Evolutionary conservation across 257 asterid species (phyloP), one percentile per base, ranked within the genome.

Genomic region (Ilex asprella): DNA sequence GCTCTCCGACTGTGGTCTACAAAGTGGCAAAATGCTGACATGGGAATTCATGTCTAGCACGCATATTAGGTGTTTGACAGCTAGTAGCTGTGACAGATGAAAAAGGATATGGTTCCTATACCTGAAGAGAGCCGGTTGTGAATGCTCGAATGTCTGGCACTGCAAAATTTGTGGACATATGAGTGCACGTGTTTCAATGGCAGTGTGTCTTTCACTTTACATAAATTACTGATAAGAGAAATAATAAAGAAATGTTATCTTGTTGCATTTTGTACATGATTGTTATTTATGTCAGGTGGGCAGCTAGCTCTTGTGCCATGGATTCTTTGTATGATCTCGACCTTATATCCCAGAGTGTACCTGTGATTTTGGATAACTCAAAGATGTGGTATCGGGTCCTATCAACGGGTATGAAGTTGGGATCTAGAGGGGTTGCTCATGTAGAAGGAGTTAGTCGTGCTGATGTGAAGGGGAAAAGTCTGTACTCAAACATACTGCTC

Each of bases 311-410:
- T 10, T 84, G 94, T 59, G 76, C 83, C 44, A 85, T 81, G 85
- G 92, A 87, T 62, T 84, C 97, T 71, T 80, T 93, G 72, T 93
- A 93, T 74, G 95, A 87, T 78, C 72, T 87, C 72, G 84, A 86
- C 54, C 86, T 84, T 77, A 78, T 93, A 64, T 87, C 95, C 27
- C 72, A 75, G 59, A 85, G 77, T 1, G 83, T 93, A 60, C 95
- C 97, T 73, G 88, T 84, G 67, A 79, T 93, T 72, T 63, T 93
- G 88, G 99, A 89, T 76, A 85, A 85, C 71, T 93, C 97, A 31
- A 77, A 87, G 66, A 59, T 54, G 56, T 93, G 99, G 99, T 88
- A 89, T 82, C 91, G 69, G 31, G 86, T 93, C 69, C 86, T 85
- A 63, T 51, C 88, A 39, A 93, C 92, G 32, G 81, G 99, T 87